Evolutionary conservation across 2,329 filamentous ascomycete genomes (phyloP).

Genomic region (Esteya vermicola): DNA sequence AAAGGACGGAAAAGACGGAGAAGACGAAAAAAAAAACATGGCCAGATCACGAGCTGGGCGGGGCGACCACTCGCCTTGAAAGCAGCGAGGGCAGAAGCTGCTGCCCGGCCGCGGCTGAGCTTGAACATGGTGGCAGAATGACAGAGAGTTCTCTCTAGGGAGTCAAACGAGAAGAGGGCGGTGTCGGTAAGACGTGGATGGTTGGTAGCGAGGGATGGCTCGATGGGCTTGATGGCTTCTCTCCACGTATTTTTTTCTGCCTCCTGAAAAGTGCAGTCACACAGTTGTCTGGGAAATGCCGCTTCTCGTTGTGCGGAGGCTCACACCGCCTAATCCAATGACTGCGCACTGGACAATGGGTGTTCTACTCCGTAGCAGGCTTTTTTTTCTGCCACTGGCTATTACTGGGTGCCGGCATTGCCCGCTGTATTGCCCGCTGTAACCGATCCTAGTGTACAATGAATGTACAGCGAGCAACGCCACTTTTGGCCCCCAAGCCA

Average conservation of each 20-base stretch:
- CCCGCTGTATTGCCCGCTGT: too few relatives aligned
- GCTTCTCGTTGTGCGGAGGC: background rate
- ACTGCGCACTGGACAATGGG: too few relatives aligned
- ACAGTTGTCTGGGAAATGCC: slow-evolving; percentile 9
- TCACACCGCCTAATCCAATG: background rate
- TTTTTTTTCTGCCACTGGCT: too few relatives aligned
- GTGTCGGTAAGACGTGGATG: background rate
- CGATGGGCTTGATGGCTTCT: too few relatives aligned
- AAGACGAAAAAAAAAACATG: slow-evolving; percentile 14
- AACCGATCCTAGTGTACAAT: too few relatives aligned
- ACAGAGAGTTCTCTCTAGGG: background rate
- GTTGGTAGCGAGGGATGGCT: background rate
- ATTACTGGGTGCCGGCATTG: too few relatives aligned
- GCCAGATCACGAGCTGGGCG: background rate
- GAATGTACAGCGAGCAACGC: too few relatives aligned
- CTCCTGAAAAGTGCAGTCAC: slow-evolving; percentile 1
- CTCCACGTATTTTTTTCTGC: background rate
- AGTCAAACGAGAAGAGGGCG: background rate
- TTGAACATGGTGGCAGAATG: slow-evolving; percentile 58
- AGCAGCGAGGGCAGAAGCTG: slow-evolving; percentile 67
- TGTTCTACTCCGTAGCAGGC: too few relatives aligned
- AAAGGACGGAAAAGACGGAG: background rate
- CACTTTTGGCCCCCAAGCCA: too few relatives aligned
- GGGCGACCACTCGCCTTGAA: slow-evolving; percentile 43
- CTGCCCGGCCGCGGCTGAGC: slow-evolving; percentile 66